Conservation (phyloP, 306 rosid genomes). For the Gastrolobium villosum region DNA sequence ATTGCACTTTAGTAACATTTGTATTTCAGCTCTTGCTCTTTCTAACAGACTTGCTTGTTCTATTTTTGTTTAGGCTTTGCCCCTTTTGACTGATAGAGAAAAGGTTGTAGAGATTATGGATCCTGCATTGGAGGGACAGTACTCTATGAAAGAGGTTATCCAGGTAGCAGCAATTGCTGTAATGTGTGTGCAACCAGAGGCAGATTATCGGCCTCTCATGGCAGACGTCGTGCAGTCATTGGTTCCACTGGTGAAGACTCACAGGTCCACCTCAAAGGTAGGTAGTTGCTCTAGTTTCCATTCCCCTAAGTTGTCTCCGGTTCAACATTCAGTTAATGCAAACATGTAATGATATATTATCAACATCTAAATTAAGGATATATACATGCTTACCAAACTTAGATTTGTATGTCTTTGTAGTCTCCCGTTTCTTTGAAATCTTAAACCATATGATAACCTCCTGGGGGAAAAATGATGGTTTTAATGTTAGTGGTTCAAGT, state of each 20-base stretch:
- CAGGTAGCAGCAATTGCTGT: slow-evolving; percentile 98
- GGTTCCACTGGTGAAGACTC: slow-evolving; percentile 82
- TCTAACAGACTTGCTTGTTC: slow-evolving; percentile 17
- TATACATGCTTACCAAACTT: slow-evolving; percentile 40
- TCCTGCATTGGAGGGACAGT: slow-evolving; percentile 88
- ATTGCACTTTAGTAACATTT: not conserved
- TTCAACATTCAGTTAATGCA: slow-evolving; percentile 53
- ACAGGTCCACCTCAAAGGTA: slow-evolving; percentile 64
- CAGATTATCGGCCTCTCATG: slow-evolving; percentile 97
- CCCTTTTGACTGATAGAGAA: slow-evolving; percentile 85
- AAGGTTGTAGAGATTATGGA: slow-evolving; percentile 90
- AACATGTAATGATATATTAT: slow-evolving; percentile 49
- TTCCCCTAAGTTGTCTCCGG: slow-evolving; percentile 63
- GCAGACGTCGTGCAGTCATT: slow-evolving; percentile 96
- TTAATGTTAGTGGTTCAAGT: slow-evolving; percentile 16
- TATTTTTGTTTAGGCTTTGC: slow-evolving; percentile 75
- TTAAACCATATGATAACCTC: not conserved
- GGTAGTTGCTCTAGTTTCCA: slow-evolving; percentile 70
- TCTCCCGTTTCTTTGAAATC: slow-evolving; percentile 34
- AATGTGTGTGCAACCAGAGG: slow-evolving; percentile 96
- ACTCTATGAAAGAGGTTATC: slow-evolving; percentile 91
- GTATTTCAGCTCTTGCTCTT: not conserved
- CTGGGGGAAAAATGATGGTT: not conserved
- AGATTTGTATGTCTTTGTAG: slow-evolving; percentile 40
- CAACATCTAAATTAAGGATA: slow-evolving; percentile 33